A percentile compares a stretch with the other conserved stretches of the same genome.
These are phyloP conservation scores for Fusarium compactum DNA, from an alignment of 2,329 filamentous ascomycete species.

Conservation along the genomic window DNA sequence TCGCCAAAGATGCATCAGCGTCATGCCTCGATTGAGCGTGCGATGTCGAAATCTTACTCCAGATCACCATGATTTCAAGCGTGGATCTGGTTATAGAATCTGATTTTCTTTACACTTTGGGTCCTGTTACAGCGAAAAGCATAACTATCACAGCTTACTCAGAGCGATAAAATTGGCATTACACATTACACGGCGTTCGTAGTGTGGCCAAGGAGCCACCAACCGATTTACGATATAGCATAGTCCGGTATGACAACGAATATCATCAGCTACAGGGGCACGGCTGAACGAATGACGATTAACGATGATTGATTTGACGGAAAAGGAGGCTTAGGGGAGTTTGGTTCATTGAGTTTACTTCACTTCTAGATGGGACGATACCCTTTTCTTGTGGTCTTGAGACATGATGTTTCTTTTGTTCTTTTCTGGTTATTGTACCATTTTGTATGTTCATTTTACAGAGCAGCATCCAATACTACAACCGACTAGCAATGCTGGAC, in stretches of 20 bases:
- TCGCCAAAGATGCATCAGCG: slow-evolving; percentile 71
- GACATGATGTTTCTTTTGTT: slow-evolving; percentile 29
- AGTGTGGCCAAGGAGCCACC: slow-evolving; percentile 27
- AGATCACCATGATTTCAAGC: slow-evolving; percentile 48
- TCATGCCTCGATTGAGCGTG: slow-evolving; percentile 71
- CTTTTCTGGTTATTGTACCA: slow-evolving; percentile 4
- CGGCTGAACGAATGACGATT: slow-evolving; percentile 47
- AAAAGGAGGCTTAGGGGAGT: slow-evolving; percentile 31
- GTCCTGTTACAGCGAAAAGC: slow-evolving; percentile 32
- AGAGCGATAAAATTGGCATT: slow-evolving; percentile 35
- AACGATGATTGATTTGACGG: slow-evolving; percentile 40
- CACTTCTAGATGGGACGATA: slow-evolving; percentile 56
- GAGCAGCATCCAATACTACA: background rate
- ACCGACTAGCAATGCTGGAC: slow-evolving; percentile 9
- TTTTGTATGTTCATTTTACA: background rate
- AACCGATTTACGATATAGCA: slow-evolving; percentile 40
- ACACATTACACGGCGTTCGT: slow-evolving; percentile 43
- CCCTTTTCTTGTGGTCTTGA: slow-evolving; percentile 48
- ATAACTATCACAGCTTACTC: slow-evolving; percentile 37
- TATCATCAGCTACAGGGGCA: slow-evolving; percentile 20
- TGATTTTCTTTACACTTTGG: slow-evolving; percentile 39
- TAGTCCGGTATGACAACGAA: slow-evolving; percentile 23
- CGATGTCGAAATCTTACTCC: slow-evolving; percentile 58
- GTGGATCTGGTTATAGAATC: slow-evolving; percentile 21
- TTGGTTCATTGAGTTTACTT: slow-evolving; percentile 41